These are phyloP conservation scores for Linderina pennispora DNA, from an alignment of 192 early-diverging fungal species.

Conservation along the genomic window DNA sequence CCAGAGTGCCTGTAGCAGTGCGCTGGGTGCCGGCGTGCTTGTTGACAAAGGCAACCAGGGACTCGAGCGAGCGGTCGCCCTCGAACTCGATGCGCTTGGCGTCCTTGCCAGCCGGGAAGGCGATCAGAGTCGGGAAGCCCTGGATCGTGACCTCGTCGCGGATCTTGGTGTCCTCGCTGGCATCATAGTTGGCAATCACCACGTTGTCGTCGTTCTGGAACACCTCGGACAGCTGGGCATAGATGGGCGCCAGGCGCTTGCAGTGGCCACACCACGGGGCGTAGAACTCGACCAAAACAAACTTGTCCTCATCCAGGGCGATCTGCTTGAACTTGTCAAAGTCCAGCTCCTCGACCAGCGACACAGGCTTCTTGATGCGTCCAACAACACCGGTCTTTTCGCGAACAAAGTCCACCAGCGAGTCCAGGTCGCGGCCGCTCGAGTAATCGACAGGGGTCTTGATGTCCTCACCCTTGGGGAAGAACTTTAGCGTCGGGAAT, in stretches of 20 bases:
- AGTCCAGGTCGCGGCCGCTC: conserved; percentile 77
- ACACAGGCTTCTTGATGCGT: conserved; percentile 63
- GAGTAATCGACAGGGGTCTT: conserved; percentile 72
- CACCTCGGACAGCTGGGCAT: conserved; percentile 78
- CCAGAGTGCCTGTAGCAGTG: conserved; percentile 63
- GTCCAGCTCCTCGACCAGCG: conserved; percentile 65
- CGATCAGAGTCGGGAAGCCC: conserved; percentile 89
- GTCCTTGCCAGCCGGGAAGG: conserved; percentile 64
- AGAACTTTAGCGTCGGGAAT: conserved; percentile 92
- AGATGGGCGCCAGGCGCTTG: conserved; percentile 77
- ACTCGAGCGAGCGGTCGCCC: conserved; percentile 61
- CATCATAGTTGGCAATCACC: conserved; percentile 88
- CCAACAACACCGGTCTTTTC: conserved; percentile 70
- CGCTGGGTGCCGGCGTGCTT: conserved; percentile 74
- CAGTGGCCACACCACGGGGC: conserved; percentile 92
- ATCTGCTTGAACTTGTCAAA: conserved; percentile 69
- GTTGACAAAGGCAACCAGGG: conserved; percentile 81
- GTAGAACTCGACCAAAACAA: conserved; percentile 88
- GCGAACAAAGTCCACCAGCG: conserved; percentile 66
- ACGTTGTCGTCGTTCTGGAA: conserved; percentile 76
- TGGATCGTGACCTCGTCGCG: conserved; percentile 58
- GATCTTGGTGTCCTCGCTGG: conserved; percentile 58
- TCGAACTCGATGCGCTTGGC: conserved; percentile 65
- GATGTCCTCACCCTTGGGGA: conserved; percentile 70
- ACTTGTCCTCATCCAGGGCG: conserved; percentile 64